These are phyloP conservation scores for Pugionium dolabratum DNA, from an alignment of 345 rosid genomes.

Conservation along the genomic window DNA sequence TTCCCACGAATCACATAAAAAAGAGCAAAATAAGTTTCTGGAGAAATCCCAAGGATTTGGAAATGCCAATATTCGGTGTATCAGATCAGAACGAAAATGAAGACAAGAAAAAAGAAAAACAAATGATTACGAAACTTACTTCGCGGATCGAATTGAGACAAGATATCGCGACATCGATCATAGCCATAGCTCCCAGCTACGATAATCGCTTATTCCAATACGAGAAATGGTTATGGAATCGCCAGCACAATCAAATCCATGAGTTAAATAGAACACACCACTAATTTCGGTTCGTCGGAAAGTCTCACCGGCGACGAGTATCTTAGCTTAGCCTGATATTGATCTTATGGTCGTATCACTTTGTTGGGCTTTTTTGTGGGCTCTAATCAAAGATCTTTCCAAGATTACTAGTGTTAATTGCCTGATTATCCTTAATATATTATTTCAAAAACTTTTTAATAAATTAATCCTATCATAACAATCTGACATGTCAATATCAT, in stretches of 20 bases:
- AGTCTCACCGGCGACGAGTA: constrained; percentile 30
- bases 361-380: constrained; percentile 19
- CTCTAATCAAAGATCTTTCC: too few relatives aligned
- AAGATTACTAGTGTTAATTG: too few relatives aligned
- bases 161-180: constrained; percentile 68
- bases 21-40: not conserved
- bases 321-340: constrained; percentile 8
- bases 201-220: not conserved
- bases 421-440: too few relatives aligned
- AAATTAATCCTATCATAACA: too few relatives aligned
- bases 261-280: not conserved
- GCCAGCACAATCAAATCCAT: not conserved
- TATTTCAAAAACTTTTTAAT: too few relatives aligned
- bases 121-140: constrained; percentile 44
- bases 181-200: constrained; percentile 51
- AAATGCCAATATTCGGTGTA: not conserved
- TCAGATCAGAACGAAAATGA: not conserved
- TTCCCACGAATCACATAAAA: not conserved
- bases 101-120: too few relatives aligned
- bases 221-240: not conserved
- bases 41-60: not conserved
- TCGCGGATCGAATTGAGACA: constrained; percentile 77
- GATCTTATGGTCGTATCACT: not conserved
- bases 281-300: constrained; percentile 21
- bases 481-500: too few relatives aligned